phyloP scores from a whole-genome alignment of 2,329 filamentous ascomycete genomes.

The Metarhizium humberi region DNA sequence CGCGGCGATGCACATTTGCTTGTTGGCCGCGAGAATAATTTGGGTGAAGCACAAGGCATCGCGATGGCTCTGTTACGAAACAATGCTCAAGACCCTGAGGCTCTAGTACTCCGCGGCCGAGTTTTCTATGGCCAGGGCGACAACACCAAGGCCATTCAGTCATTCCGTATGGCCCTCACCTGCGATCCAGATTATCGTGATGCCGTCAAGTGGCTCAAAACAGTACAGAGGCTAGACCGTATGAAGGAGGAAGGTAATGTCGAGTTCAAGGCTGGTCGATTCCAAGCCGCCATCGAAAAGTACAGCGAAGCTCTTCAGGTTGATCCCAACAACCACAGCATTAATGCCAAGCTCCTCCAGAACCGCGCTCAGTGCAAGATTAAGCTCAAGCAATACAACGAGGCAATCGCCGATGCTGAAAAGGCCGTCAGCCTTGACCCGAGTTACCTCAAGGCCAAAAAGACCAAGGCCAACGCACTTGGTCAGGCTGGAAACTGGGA shows the following conservation, averaged over 20 bases:
- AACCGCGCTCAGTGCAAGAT: constrained; percentile 83
- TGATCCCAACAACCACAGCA: constrained; percentile 81
- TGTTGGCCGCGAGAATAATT: constrained; percentile 80
- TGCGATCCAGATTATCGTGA: constrained; percentile 88
- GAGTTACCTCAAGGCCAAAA: constrained; percentile 79
- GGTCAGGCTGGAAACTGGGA: constrained; percentile 87
- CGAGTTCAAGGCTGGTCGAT: constrained; percentile 79
- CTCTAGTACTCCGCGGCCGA: constrained; percentile 78
- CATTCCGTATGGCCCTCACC: constrained; percentile 80
- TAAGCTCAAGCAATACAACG: constrained; percentile 74
- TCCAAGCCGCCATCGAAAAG: constrained; percentile 71
- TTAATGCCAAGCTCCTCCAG: constrained; percentile 88
- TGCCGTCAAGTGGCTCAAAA: constrained; percentile 79
- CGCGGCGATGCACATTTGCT: constrained; percentile 85
- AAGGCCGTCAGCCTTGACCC: constrained; percentile 75
- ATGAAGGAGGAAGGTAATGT: constrained; percentile 91
- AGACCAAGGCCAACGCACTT: constrained; percentile 85
- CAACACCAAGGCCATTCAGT: constrained; percentile 87
- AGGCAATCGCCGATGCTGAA: constrained; percentile 79
- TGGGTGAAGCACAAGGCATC: constrained; percentile 87
- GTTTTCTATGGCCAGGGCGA: constrained; percentile 87
- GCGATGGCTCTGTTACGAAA: constrained; percentile 77
- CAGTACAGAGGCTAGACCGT: constrained; percentile 83
- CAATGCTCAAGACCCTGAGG: constrained; percentile 90
- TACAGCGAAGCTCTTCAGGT: constrained; percentile 78